Evolutionary conservation across 139 green algal species (phyloP).

Genomic region (Chlorella sorokiniana): DNA sequence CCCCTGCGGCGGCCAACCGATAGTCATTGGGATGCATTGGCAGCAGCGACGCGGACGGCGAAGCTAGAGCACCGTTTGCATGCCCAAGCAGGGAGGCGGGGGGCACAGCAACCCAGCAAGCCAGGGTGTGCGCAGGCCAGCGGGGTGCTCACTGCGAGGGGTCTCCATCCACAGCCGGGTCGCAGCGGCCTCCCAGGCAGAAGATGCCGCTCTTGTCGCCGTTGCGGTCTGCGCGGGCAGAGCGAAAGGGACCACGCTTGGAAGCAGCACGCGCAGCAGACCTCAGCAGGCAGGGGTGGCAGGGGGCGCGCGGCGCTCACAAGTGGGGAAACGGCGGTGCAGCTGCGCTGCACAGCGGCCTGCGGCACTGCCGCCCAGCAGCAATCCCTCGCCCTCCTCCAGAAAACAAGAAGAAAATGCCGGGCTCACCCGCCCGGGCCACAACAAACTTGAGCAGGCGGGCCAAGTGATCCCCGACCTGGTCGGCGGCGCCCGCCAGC

Average conservation of each 20-base stretch:
- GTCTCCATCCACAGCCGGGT: constrained; percentile 67
- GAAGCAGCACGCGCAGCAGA: neutral
- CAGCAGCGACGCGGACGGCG: neutral
- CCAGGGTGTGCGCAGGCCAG: neutral
- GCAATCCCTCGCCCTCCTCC: too few relatives aligned
- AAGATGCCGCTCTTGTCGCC: constrained; percentile 58
- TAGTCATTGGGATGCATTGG: neutral
- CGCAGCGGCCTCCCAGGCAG: constrained; percentile 64
- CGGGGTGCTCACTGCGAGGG: constrained; percentile 29
- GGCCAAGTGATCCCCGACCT: constrained; percentile 45
- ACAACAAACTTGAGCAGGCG: constrained; percentile 67
- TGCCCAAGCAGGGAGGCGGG: too few relatives aligned
- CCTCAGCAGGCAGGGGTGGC: neutral
- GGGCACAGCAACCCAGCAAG: neutral
- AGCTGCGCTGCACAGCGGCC: too few relatives aligned
- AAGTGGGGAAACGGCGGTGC: too few relatives aligned
- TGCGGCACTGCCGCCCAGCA: too few relatives aligned
- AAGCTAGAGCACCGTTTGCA: neutral
- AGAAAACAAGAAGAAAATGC: too few relatives aligned
- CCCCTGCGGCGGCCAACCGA: constrained; percentile 53
- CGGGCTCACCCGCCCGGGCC: constrained; percentile 41
- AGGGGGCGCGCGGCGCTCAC: too few relatives aligned
- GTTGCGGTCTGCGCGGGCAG: constrained; percentile 30
- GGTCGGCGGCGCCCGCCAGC: constrained; percentile 31
- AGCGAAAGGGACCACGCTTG: constrained; percentile 19